These are phyloP conservation scores for Collariella sp. DNA, from an alignment of 495 filamentous ascomycete genomes.

Conservation along the genomic window DNA sequence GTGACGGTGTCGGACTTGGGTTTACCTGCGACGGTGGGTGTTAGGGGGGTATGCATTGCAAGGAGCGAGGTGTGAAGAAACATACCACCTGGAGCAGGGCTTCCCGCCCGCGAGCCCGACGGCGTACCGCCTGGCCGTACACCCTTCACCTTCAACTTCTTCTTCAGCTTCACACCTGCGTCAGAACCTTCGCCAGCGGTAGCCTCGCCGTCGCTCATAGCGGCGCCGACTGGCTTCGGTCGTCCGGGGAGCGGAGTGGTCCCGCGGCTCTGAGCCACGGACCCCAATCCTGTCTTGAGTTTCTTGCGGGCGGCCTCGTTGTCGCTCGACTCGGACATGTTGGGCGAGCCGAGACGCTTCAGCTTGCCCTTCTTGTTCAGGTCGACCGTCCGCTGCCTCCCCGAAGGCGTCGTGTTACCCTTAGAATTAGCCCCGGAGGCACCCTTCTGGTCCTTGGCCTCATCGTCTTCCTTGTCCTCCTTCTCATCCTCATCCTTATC, in stretches of 20 bases:
- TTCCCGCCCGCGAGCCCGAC: slow-evolving; percentile 46
- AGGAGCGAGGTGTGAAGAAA: background rate
- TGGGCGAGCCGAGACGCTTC: slow-evolving; percentile 81
- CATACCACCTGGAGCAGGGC: slow-evolving; percentile 35
- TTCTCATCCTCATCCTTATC: slow-evolving; percentile 21
- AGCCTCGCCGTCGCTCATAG: slow-evolving; percentile 72
- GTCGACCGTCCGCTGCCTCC: slow-evolving; percentile 44
- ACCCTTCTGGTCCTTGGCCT: slow-evolving; percentile 59
- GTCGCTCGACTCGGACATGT: slow-evolving; percentile 78
- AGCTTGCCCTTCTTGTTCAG: slow-evolving; percentile 59
- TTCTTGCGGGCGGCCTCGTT: slow-evolving; percentile 86
- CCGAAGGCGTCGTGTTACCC: slow-evolving; percentile 67
- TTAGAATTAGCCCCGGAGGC: slow-evolving; percentile 56
- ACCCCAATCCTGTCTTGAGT: slow-evolving; percentile 61
- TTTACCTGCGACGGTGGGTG: background rate
- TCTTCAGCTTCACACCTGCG: slow-evolving; percentile 49
- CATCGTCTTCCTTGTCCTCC: slow-evolving; percentile 60
- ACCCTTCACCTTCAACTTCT: slow-evolving; percentile 54
- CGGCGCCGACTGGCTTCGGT: slow-evolving; percentile 47
- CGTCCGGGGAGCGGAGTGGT: slow-evolving; percentile 51
- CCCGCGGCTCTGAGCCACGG: slow-evolving; percentile 37
- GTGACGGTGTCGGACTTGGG: slow-evolving; percentile 34
- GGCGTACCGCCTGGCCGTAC: slow-evolving; percentile 36
- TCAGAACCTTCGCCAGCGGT: slow-evolving; percentile 72
- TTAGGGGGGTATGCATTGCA: background rate